Conservation (phyloP, 495 filamentous ascomycete genomes). For the Penicillium soppii region DNA sequence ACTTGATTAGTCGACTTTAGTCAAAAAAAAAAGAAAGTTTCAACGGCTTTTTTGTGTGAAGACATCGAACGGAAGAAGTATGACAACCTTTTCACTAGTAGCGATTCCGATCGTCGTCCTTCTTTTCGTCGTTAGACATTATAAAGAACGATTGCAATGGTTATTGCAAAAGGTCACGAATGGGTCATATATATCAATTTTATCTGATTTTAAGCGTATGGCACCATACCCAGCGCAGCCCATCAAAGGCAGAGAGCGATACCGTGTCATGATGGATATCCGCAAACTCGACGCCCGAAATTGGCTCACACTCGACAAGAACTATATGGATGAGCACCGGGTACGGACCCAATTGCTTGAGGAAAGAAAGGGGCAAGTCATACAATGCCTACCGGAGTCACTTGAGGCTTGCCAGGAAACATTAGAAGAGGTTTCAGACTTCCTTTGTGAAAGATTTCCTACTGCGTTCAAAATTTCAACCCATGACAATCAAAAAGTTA, state of each 20-base stretch:
- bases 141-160: constrained; percentile 30
- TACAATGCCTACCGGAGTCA: constrained; percentile 51
- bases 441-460: constrained; percentile 49
- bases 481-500: constrained; percentile 23
- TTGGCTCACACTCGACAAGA: constrained; percentile 56
- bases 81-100: constrained; percentile 38
- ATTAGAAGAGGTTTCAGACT: constrained; percentile 49
- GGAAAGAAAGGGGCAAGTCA: constrained; percentile 40
- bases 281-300: constrained; percentile 49
- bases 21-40: neutral
- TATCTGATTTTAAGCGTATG: constrained; percentile 37
- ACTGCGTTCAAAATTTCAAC: constrained; percentile 42
- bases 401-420: constrained; percentile 51
- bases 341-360: constrained; percentile 44
- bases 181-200: constrained; percentile 6
- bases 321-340: constrained; percentile 49
- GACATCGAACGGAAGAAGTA: constrained; percentile 21
- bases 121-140: constrained; percentile 44
- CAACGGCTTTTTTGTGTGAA: neutral
- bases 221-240: constrained; percentile 45
- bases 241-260: constrained; percentile 44
- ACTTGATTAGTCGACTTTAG: constrained; percentile 1
- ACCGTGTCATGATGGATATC: constrained; percentile 56
- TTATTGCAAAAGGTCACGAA: constrained; percentile 12
- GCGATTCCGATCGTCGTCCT: constrained; percentile 37